Evolutionary conservation across 2,329 filamentous ascomycete species (phyloP).

Genomic region (Hypomyces perniciosus): DNA sequence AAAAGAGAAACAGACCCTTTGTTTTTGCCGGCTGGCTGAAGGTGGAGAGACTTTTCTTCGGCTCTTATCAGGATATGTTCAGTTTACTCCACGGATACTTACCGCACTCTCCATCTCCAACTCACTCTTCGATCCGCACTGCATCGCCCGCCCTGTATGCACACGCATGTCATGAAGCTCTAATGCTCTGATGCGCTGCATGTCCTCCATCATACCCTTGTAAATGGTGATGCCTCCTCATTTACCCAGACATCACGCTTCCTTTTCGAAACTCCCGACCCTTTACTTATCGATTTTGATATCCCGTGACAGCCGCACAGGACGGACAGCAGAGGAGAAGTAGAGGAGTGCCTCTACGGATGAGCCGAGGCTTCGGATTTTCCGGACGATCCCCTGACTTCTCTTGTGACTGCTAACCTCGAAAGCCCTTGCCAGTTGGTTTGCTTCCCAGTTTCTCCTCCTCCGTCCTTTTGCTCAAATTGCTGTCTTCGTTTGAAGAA

Average conservation of each 20-base stretch:
- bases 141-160: no score
- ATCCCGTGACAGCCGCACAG: background rate
- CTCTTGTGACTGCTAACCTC: background rate
- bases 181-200: background rate
- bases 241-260: background rate
- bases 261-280: background rate
- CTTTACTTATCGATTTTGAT: background rate
- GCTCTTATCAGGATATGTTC: background rate
- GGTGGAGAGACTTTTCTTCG: background rate
- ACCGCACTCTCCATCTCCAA: background rate
- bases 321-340: background rate
- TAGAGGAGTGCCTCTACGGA: background rate
- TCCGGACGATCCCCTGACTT: background rate
- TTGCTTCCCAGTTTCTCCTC: background rate
- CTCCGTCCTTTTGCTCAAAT: background rate
- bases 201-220: background rate
- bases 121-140: background rate
- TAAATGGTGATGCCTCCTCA: background rate
- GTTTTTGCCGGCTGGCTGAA: background rate
- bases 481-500: no score
- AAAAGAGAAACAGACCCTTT: background rate
- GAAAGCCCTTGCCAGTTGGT: constrained; percentile 2
- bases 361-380: background rate
- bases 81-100: constrained; percentile 3
- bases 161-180: no score